A percentile compares a stretch with the other conserved stretches of the same genome.
Conservation (phyloP, 176 grass and related monocot species). For the Musa schizocarpa region DNA sequence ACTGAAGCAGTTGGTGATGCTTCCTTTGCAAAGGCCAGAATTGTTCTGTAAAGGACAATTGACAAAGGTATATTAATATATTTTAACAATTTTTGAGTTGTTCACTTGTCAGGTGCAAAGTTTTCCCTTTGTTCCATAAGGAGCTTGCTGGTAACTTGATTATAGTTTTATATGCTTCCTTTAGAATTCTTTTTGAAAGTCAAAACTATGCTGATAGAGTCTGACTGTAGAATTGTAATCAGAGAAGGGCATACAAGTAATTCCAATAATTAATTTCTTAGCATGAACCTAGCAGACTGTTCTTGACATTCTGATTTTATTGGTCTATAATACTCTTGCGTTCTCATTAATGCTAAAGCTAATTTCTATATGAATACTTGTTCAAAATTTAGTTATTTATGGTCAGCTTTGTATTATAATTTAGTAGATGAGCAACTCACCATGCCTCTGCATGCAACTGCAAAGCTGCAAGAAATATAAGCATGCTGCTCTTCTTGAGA, state of each 20-base stretch:
- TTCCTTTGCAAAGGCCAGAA: constrained; percentile 94
- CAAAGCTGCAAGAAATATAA: too few relatives aligned
- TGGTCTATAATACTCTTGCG: not conserved
- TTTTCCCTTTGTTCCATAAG: not conserved
- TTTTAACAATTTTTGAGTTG: not conserved
- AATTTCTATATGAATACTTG: too few relatives aligned
- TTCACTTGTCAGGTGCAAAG: not conserved
- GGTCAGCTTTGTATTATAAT: too few relatives aligned
- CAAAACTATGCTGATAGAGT: not conserved
- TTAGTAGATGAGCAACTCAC: too few relatives aligned
- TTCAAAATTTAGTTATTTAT: too few relatives aligned
- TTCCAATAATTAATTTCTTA: not conserved
- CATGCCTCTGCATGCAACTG: too few relatives aligned
- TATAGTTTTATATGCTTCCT: not conserved
- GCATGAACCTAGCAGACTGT: not conserved
- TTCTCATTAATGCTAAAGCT: too few relatives aligned
- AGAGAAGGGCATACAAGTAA: not conserved
- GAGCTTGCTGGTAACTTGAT: not conserved
- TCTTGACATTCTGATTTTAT: not conserved
- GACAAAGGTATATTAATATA: constrained; percentile 50
- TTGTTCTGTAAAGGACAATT: constrained; percentile 92
- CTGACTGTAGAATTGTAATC: too few relatives aligned
- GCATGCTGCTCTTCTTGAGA: too few relatives aligned
- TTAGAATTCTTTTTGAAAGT: not conserved
- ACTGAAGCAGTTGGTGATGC: constrained; percentile 97